A percentile compares a stretch with the other conserved stretches of the same genome.
Evolutionary conservation across 495 filamentous ascomycete species (phyloP).

Genomic region (Geoglossum glabrum): DNA sequence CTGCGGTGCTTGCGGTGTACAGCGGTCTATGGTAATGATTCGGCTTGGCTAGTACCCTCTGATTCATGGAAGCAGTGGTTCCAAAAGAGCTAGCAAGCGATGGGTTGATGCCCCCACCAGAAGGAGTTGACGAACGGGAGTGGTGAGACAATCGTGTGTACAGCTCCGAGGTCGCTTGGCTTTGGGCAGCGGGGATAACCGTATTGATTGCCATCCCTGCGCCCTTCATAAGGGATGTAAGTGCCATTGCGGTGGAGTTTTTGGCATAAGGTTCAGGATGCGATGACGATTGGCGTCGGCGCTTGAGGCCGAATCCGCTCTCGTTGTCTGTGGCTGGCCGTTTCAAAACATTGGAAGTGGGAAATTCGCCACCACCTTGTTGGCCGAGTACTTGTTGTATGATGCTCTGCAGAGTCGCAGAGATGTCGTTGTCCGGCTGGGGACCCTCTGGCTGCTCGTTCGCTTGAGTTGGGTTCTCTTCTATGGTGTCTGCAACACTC

Average conservation of each 20-base stretch:
- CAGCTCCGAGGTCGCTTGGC: slow-evolving; percentile 7
- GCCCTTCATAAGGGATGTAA: slow-evolving; percentile 2
- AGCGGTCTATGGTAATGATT: slow-evolving; percentile 2
- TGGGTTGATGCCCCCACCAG: slow-evolving; percentile 8
- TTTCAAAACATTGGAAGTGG: background rate
- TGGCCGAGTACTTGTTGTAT: slow-evolving; percentile 5
- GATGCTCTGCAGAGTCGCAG: slow-evolving; percentile 6
- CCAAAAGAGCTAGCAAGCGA: slow-evolving; percentile 4
- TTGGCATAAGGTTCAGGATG: background rate
- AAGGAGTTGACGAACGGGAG: slow-evolving; percentile 2
- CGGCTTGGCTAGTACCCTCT: slow-evolving; percentile 5
- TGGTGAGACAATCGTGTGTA: slow-evolving; percentile 8
- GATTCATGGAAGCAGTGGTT: slow-evolving; percentile 7
- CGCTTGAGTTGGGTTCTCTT: background rate
- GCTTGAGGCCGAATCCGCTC: background rate
- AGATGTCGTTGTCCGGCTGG: slow-evolving; percentile 9
- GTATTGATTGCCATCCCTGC: slow-evolving; percentile 6
- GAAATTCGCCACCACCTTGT: background rate
- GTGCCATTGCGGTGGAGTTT: background rate
- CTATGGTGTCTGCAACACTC: background rate
- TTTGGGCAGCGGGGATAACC: slow-evolving; percentile 7
- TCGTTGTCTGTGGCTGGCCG: background rate
- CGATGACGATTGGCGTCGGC: background rate
- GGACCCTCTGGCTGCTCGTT: background rate
- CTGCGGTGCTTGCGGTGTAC: background rate